These are phyloP conservation scores for Fusarium fracticaudum DNA, from an alignment of 2,329 filamentous ascomycete genomes.

Conservation along the genomic window DNA sequence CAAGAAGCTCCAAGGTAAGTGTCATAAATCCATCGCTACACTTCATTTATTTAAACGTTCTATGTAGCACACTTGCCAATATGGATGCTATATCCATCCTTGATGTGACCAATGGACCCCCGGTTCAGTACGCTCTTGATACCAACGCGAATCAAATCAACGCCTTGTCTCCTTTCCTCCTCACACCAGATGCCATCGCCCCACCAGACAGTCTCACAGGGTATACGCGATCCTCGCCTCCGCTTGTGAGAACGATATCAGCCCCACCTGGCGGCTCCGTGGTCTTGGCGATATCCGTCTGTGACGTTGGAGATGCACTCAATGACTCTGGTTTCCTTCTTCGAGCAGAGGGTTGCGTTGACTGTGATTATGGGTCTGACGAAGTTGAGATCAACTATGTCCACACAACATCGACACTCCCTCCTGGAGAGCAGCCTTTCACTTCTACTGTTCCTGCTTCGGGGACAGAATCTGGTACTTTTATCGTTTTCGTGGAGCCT, in stretches of 20 bases:
- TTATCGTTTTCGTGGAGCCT: not conserved
- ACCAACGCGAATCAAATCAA: not conserved
- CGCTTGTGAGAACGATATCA: not conserved
- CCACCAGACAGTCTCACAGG: not conserved
- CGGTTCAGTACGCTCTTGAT: not conserved
- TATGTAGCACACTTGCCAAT: not conserved
- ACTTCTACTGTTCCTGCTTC: not conserved
- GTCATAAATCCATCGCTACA: not conserved
- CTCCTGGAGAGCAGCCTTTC: not conserved
- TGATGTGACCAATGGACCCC: not conserved
- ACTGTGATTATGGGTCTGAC: not conserved
- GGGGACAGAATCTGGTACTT: fast-evolving
- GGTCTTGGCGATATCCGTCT: not conserved
- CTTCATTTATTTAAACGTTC: not conserved
- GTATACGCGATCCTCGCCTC: not conserved
- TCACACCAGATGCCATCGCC: not conserved
- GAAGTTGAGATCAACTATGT: not conserved
- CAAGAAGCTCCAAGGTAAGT: not conserved
- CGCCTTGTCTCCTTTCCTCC: not conserved
- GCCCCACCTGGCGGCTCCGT: fast-evolving
- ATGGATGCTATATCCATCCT: not conserved
- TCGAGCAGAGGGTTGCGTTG: not conserved
- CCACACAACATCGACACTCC: not conserved
- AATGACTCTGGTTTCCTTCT: not conserved
- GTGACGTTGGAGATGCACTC: not conserved